Base-by-base conservation (phyloP, 2,329 filamentous ascomycete species). In the Fusarium sterilihyphosum region DNA sequence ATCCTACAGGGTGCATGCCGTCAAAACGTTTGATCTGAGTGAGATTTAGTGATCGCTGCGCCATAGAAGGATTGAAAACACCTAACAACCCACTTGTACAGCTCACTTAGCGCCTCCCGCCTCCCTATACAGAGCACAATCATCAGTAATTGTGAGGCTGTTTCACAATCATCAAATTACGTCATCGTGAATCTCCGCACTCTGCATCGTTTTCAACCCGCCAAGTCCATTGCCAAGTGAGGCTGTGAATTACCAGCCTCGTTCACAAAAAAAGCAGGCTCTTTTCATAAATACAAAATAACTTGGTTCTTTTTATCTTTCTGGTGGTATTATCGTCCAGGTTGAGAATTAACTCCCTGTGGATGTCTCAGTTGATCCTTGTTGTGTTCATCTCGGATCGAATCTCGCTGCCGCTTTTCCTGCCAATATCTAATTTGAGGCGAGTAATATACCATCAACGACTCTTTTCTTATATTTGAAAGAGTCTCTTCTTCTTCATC, bases 311-410 rank as follows among this genome's bases (percentile, higher is more conserved):
- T 37, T 37, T 31, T 2, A 37, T 37, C 5, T 10, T 33, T 47
- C 24, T 35, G 31, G 24, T 35, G 33, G 33, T 59, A 31, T 57
- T 50, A 50, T 37, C 56, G 41, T 20, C 53, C 6, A n/a, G 46
- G 56, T 56, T 61, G 35, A 47, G 33, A 44, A 50, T 22, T 35
- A 18, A 31, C 22, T 40, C 20, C 38, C 13, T 26, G 47, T 26
- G 26, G 16, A 37, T 70, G 65, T 70, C 67, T 70, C 59, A 70
- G 66, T 70, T 70, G 67, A 68, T 47, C 67, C 67, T 71, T 70
- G 67, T 26, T 31, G n/a, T 16, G 37, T 70, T 70, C 67, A 70
- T 70, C 67, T 70, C 67, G 67, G 66, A 61, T 69, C n/a, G 66
- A 63, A 68, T 69, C 50, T 69, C 66, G 64, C 63, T 65, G 64